Base-by-base conservation (phyloP, 2,329 filamentous ascomycete species). In the Drechslera avenae region DNA sequence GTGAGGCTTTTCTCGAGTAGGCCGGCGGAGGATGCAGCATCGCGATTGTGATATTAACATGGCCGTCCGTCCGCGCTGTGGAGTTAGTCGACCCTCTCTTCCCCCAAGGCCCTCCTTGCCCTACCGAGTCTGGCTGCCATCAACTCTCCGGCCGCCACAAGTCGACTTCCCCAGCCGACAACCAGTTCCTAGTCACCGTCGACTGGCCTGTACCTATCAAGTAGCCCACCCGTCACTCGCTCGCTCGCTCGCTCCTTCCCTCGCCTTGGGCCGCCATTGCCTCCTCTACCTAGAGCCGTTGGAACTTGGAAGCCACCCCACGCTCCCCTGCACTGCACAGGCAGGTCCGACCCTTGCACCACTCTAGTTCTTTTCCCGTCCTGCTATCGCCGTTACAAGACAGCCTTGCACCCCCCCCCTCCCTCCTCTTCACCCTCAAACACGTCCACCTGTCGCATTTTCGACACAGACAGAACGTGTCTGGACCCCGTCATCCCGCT, bases 271-370 rank as follows among this genome's bases (percentile, higher is more conserved):
- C 49, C 56, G 54, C 60, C 40, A 56, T 52, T 56, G 37, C 59
- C 52, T 60, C 56, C 53, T 48, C 19, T 21, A 4, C 19, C 26
- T 28, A 13, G 50, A 52, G 60, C 66, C 66, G 65, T 69, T 71
- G 65, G 57, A 55, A 57, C 64, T 69, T 70, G 65, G 57, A 55
- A 57, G 46, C 46, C 49, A 59, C 55, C 53, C 52, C 54, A 52
- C 57, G 50, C 48, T 60, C 59, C 62, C 65, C 60, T 64, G 46
- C 47, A 37, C 9, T 28, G 26, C 26, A 41, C 28, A 52, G 50
- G 50, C 63, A 66, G 56, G 64, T 60, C 59, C 60, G 52, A 66
- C 62, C 68, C 70, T 72, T 69, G 68, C 65, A 61, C 56, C 35
- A 55, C 44, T 52, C 42, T 54, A 43, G 44, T 57, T 58, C 57